Percentiles rank a stretch among this genome's conserved stretches.
Conservation (phyloP, 352 stramenopile species). For the Phytophthora lateralis region DNA sequence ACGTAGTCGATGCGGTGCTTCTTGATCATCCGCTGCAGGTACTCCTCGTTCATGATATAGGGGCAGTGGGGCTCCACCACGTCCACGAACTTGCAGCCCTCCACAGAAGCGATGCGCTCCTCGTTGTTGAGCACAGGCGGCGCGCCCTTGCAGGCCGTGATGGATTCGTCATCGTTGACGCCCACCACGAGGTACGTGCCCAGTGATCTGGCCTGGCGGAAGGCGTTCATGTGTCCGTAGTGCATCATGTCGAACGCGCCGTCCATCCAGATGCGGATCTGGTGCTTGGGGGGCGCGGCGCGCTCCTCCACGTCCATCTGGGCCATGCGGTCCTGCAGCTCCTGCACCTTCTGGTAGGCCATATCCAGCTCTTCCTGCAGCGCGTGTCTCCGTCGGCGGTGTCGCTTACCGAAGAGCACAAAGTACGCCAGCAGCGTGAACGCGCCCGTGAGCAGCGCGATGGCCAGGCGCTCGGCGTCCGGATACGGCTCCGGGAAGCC, state of each 20-base stretch:
- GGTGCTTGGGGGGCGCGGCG: constrained; percentile 64
- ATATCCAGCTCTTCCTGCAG: constrained; percentile 78
- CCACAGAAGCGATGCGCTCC: constrained; percentile 95
- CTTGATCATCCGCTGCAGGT: constrained; percentile 97
- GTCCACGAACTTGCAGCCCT: constrained; percentile 99
- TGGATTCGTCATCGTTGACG: constrained; percentile 98
- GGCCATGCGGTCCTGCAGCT: constrained; percentile 84
- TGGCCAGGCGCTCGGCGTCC: constrained; percentile 83
- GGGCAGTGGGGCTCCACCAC: constrained; percentile 96
- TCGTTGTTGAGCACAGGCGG: constrained; percentile 97
- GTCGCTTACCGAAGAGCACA: constrained; percentile 88
- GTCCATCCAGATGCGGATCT: constrained; percentile 99
- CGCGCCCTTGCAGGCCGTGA: constrained; percentile 95
- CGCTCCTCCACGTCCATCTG: constrained; percentile 84
- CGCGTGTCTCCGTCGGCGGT: constrained; percentile 66
- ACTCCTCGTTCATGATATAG: constrained; percentile 99
- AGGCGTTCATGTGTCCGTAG: constrained; percentile 99
- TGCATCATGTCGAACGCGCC: constrained; percentile 99
- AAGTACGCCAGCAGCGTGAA: constrained; percentile 89
- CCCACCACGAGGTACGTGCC: constrained; percentile 98
- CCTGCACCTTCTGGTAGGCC: constrained; percentile 83
- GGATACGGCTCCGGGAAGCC: constrained; percentile 86
- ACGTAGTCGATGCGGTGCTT: constrained; percentile 99
- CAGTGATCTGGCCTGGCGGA: constrained; percentile 95
- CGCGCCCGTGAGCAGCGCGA: constrained; percentile 77